Percentiles rank a stretch among this genome's conserved stretches.
Conservation (phyloP, 345 rosid species). For the Eucalyptus erythrocorys region DNA sequence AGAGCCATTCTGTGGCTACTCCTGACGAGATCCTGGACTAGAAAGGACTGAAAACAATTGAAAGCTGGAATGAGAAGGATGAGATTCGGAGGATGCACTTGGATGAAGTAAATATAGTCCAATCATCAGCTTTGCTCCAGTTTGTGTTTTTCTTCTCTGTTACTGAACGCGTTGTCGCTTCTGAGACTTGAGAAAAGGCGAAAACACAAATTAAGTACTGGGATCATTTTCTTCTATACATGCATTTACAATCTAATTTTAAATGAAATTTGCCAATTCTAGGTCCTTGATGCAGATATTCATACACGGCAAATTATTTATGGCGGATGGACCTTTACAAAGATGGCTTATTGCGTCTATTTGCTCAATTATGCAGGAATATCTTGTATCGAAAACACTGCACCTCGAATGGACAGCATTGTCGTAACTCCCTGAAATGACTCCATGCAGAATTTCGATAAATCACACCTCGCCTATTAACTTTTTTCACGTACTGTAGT, state of each 20-base stretch:
- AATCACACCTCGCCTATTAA: not conserved
- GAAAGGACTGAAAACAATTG: not conserved
- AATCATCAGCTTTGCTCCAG: not conserved
- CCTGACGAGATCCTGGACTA: not conserved
- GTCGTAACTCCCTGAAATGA: not conserved
- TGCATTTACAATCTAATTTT: not conserved
- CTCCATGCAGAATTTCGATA: not conserved
- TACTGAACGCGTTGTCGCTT: not conserved
- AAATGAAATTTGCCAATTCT: not conserved
- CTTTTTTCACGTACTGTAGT: not conserved
- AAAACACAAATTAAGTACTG: not conserved
- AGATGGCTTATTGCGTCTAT: not conserved
- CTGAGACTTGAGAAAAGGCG: not conserved
- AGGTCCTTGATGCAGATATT: not conserved
- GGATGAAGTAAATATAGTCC: not conserved
- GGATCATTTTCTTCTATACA: not conserved
- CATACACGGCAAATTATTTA: not conserved
- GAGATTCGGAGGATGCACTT: not conserved
- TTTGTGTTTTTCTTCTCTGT: not conserved
- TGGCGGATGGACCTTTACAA: not conserved
- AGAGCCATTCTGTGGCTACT: not conserved
- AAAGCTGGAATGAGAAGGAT: not conserved
- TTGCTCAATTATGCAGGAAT: not conserved
- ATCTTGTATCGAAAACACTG: not conserved
- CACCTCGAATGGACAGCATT: not conserved